Percentiles rank a stretch among this genome's conserved stretches.
phyloP scores from a whole-genome alignment of 345 rosid genomes.

The Gossypium arboreum region DNA sequence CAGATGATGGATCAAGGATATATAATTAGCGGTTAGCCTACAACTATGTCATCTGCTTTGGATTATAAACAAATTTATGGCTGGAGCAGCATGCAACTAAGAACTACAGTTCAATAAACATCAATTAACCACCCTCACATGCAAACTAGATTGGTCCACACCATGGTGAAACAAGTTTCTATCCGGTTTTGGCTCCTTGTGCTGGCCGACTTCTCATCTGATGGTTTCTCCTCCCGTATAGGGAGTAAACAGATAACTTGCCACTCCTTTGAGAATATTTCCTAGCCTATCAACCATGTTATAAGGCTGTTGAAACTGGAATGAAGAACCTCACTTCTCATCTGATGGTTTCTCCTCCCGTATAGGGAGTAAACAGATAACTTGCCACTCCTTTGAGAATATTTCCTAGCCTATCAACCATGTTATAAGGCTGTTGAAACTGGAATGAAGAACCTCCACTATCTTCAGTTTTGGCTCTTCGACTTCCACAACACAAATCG shows the following conservation, averaged over 20 bases:
- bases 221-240: not conserved
- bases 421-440: constrained; percentile 13
- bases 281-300: constrained; percentile 14
- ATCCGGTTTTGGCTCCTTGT: constrained; percentile 11
- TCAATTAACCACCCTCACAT: not conserved
- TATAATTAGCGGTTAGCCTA: constrained; percentile 28
- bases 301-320: constrained; percentile 16
- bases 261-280: constrained; percentile 8
- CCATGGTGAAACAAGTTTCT: constrained; percentile 4
- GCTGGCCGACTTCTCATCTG: not conserved
- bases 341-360: not conserved
- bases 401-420: constrained; percentile 16
- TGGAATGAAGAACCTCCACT: constrained; percentile 13
- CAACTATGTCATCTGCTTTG: constrained; percentile 10
- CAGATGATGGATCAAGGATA: constrained; percentile 16
- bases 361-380: not conserved
- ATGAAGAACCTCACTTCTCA: not conserved
- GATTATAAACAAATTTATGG: constrained; percentile 23
- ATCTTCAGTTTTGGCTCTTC: constrained; percentile 16
- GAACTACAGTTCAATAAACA: not conserved
- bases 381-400: constrained; percentile 9
- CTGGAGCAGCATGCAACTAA: constrained; percentile 13
- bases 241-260: constrained; percentile 10
- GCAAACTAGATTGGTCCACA: constrained; percentile 4
- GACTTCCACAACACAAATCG: constrained; percentile 24